Conservation (phyloP, 2,329 filamentous ascomycete species). For the Sarocladium strictum region DNA sequence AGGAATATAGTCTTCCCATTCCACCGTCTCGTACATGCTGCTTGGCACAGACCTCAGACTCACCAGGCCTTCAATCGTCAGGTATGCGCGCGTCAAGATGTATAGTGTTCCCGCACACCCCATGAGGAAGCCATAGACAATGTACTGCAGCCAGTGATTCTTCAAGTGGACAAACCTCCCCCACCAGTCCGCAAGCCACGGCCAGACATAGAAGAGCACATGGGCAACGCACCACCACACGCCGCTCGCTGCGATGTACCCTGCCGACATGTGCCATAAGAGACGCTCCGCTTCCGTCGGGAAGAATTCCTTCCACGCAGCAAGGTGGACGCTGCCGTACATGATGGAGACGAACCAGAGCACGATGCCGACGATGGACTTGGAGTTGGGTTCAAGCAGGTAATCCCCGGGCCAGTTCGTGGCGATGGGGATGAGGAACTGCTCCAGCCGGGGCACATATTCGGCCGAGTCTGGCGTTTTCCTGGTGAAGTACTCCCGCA, state of each 20-base stretch:
- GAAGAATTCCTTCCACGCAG: slow-evolving; percentile 1
- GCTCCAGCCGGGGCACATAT: neutral
- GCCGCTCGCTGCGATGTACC: neutral
- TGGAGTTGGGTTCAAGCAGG: neutral
- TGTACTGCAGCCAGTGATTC: slow-evolving; percentile 4
- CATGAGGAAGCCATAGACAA: neutral
- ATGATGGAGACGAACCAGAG: slow-evolving; percentile 1
- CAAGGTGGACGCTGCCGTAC: neutral
- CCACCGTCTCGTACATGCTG: neutral
- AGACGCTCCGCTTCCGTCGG: neutral
- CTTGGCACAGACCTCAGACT: neutral
- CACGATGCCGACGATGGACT: neutral
- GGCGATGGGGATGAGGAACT: neutral
- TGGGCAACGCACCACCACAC: neutral
- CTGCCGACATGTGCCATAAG: neutral
- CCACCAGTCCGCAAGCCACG: neutral
- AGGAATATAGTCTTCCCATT: neutral
- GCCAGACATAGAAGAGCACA: neutral
- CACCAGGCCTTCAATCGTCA: neutral
- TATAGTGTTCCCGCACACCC: neutral
- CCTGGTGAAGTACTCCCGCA: slow-evolving; percentile 1
- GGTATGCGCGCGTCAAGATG: neutral
- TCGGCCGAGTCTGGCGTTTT: neutral
- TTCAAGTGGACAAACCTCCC: neutral
- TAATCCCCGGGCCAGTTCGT: neutral